Evolutionary conservation across 1,139 yeast genomes (phyloP), one percentile per base, ranked within the genome.

Genomic region (Magnusiomyces tetraspermus): DNA sequence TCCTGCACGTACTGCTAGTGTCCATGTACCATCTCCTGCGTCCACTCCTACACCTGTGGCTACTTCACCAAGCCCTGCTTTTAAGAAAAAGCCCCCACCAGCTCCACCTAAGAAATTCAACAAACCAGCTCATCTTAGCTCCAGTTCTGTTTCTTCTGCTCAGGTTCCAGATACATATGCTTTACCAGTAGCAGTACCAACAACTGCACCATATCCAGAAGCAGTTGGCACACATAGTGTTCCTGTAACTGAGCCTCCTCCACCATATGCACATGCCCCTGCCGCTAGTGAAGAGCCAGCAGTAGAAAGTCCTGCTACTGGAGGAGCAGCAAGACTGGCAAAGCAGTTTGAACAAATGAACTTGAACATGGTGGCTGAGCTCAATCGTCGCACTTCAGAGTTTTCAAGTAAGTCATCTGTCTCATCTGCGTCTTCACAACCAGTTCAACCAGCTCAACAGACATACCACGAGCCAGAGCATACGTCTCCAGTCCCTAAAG

Each of bases 401-500:
- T 8, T 36, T 28, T 28, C 33, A 8, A 28, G 11, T 6, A 28
- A 11, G 11, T 28, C 33, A 8, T 19, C 22, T 22, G 15, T 21
- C 22, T 24, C 41, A 41, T 38, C 46, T 21, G 44, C 50, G 28
- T 24, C 44, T 8, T 33, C 17, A 33, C 38, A 33, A n/a, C n/a
- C n/a, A n/a, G n/a, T n/a, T n/a, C 33, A 13, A 30, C 11, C 33
- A 30, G 33, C 11, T 13, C 33, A 30, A 30, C 33, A 30, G 13
- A 8, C 33, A 13, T 13, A 30, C 33, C 43, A 17, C 11, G 23
- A 38, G 43, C 1, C 17, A 17, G 4, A 11, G 3, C 46, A 40
- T 38, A n/a, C n/a, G n/a, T n/a, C n/a, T n/a, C n/a, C 26, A 31
- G 8, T 15, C 4, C n/a, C 83, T 23, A 11, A 51, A 47, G 46